A percentile compares a stretch with the other conserved stretches of the same genome.
Conservation (phyloP, 129 eudicot genomes). For the Heracleum sosnowskyi region DNA sequence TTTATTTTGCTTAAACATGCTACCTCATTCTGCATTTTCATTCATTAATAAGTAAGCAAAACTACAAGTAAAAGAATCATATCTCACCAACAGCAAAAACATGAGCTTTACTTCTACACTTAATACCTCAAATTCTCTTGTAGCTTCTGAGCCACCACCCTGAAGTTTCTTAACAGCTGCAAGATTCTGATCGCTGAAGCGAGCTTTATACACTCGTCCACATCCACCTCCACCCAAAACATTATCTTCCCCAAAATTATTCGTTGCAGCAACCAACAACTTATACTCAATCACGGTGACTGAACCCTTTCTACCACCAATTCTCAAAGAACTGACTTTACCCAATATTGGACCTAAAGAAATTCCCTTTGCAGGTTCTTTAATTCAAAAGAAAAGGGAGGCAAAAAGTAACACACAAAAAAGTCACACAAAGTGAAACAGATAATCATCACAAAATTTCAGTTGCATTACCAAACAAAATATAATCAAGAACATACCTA, state of each 20-base stretch:
- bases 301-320: conserved; percentile 63
- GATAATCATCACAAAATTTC: not conserved
- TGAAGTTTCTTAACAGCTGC: conserved; percentile 66
- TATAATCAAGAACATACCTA: conserved; percentile 35
- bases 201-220: conserved; percentile 75
- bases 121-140: conserved; percentile 76
- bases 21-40: conserved; percentile 80
- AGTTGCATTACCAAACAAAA: not conserved
- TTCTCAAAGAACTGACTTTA: conserved; percentile 49
- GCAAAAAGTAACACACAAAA: not conserved
- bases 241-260: conserved; percentile 60
- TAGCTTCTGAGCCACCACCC: conserved; percentile 44
- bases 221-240: conserved; percentile 56
- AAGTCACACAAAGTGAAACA: not conserved
- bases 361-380: conserved; percentile 61
- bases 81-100: not conserved
- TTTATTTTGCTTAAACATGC: conserved; percentile 67
- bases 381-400: not conserved
- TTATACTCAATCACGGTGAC: conserved; percentile 57
- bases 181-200: conserved; percentile 42
- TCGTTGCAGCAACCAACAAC: conserved; percentile 65
- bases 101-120: not conserved
- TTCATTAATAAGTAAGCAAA: not conserved
- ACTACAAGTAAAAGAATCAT: conserved; percentile 10
- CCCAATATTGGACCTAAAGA: conserved; percentile 58